Percentiles rank a stretch among this genome's conserved stretches.
Evolutionary conservation across 257 asterid species (phyloP).

Genomic region (Scutellaria minor): DNA sequence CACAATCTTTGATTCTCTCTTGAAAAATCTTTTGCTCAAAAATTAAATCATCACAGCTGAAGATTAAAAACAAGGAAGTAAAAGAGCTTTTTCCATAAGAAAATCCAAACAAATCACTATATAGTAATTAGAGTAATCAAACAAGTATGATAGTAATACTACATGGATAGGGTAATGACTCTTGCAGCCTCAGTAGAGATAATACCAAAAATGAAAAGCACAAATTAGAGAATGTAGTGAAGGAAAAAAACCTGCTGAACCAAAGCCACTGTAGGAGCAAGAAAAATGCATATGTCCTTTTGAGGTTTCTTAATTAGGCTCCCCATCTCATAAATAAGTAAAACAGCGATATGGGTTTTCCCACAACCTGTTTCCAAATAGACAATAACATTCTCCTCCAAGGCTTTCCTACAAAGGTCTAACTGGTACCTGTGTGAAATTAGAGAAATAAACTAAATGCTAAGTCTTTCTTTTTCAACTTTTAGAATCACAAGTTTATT

Average conservation of each 20-base stretch:
- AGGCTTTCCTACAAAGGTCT: conserved; percentile 86
- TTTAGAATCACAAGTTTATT: conserved; percentile 24
- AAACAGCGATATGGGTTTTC: conserved; percentile 89
- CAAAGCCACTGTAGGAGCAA: conserved; percentile 94
- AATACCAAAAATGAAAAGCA: neutral
- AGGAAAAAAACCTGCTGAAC: conserved; percentile 79
- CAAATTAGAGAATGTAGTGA: conserved; percentile 19
- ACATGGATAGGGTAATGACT: neutral
- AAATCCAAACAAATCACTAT: neutral
- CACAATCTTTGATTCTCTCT: neutral
- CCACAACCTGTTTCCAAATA: conserved; percentile 97
- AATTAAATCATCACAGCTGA: neutral
- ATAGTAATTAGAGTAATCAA: neutral
- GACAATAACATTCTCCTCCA: conserved; percentile 78
- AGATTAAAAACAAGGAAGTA: neutral
- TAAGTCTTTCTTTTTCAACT: conserved; percentile 1
- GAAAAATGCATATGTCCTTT: conserved; percentile 81
- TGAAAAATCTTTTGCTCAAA: neutral
- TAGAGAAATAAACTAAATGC: conserved; percentile 23
- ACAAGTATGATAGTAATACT: conserved; percentile 8
- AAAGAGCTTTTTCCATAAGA: neutral
- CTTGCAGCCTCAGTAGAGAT: conserved; percentile 5
- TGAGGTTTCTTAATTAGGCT: conserved; percentile 87
- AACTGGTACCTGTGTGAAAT: conserved; percentile 74
- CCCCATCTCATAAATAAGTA: conserved; percentile 92